These are phyloP conservation scores for Chlorencoelia australis DNA, from an alignment of 2,329 filamentous ascomycete species.

Conservation along the genomic window DNA sequence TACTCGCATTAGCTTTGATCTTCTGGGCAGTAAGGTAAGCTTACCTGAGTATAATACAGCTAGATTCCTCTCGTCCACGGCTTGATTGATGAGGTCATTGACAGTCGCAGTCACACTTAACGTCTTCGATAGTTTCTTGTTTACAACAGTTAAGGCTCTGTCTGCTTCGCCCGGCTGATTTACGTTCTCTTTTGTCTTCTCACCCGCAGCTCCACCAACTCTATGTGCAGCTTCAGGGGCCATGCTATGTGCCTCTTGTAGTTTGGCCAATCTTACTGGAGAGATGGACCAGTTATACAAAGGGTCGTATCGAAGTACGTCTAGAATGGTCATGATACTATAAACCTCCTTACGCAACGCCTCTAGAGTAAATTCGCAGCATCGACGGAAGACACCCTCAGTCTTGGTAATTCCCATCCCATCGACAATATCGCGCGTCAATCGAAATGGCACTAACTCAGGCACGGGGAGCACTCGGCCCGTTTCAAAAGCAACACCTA, in stretches of 20 bases:
- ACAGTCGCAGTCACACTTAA: constrained; percentile 91
- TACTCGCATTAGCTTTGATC: constrained; percentile 15
- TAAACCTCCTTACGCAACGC: constrained; percentile 91
- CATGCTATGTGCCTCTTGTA: constrained; percentile 50
- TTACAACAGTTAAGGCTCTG: constrained; percentile 80
- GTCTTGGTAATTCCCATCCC: constrained; percentile 94
- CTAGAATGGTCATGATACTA: constrained; percentile 96
- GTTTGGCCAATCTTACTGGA: constrained; percentile 51
- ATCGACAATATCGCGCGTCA: constrained; percentile 91
- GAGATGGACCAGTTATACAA: constrained; percentile 93
- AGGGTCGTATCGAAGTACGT: constrained; percentile 96
- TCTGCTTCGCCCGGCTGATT: constrained; percentile 73
- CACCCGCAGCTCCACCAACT: constrained; percentile 22
- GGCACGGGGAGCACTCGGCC: constrained; percentile 91
- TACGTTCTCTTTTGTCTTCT: constrained; percentile 31
- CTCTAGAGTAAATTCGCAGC: constrained; percentile 94
- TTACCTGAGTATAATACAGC: constrained; percentile 70
- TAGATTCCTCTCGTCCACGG: constrained; percentile 84
- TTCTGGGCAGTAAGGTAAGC: constrained; percentile 1
- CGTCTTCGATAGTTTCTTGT: constrained; percentile 91
- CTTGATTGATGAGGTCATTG: constrained; percentile 93
- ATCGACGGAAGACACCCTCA: constrained; percentile 93
- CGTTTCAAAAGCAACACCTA: constrained; percentile 95
- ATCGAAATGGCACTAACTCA: constrained; percentile 88
- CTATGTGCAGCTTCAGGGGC: constrained; percentile 19